These are phyloP conservation scores for Oryza coarctata DNA, from an alignment of 176 grass and related monocot genomes.

Conservation along the genomic window DNA sequence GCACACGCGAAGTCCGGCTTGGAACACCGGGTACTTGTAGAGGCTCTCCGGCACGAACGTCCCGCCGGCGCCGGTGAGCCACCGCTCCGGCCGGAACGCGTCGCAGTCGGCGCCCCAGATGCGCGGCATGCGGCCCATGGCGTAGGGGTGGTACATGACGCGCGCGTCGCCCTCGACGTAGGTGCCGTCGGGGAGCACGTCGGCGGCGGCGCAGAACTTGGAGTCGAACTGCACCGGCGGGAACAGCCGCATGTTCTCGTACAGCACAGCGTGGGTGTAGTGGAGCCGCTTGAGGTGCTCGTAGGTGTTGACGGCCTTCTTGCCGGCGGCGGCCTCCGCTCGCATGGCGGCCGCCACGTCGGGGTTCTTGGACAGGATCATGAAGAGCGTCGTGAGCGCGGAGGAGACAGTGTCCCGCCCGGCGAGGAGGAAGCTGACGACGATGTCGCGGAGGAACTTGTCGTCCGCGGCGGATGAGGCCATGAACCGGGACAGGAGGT, in stretches of 20 bases:
- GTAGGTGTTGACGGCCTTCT: neutral
- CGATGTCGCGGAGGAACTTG: conserved; percentile 83
- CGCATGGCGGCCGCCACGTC: conserved; percentile 38
- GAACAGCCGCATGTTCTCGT: conserved; percentile 73
- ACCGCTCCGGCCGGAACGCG: conserved; percentile 64
- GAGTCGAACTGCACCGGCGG: conserved; percentile 87
- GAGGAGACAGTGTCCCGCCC: conserved; percentile 76
- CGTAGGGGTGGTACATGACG: conserved; percentile 75
- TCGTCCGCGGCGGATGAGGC: conserved; percentile 41
- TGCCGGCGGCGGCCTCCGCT: conserved; percentile 32
- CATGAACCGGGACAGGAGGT: conserved; percentile 87
- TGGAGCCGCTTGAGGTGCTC: conserved; percentile 43
- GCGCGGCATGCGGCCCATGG: conserved; percentile 67
- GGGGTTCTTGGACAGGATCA: conserved; percentile 62
- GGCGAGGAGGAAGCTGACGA: conserved; percentile 79
- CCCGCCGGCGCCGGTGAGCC: conserved; percentile 46
- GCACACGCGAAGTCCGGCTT: conserved; percentile 72
- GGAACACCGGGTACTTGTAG: conserved; percentile 78
- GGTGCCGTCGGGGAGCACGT: conserved; percentile 71
- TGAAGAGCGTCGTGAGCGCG: conserved; percentile 67
- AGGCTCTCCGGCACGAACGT: conserved; percentile 58
- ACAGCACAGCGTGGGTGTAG: conserved; percentile 58
- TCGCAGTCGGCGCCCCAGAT: conserved; percentile 72
- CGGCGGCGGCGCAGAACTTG: conserved; percentile 63
- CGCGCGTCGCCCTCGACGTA: conserved; percentile 43